Evolutionary conservation across 331 rosid species (phyloP).

Genomic region (Malus hybrid): DNA sequence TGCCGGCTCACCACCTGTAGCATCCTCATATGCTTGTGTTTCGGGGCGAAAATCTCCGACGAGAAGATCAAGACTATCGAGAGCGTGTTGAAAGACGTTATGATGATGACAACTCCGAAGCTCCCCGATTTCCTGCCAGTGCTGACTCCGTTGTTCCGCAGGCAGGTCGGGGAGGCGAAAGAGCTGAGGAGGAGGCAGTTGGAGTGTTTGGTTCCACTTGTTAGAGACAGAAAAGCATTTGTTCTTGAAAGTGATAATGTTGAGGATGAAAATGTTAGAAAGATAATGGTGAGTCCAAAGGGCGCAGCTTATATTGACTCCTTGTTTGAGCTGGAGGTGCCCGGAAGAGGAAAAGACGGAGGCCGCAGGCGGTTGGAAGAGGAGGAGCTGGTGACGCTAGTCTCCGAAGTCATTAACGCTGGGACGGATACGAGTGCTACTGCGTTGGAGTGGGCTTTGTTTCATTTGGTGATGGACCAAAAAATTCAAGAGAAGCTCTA

Average conservation of each 20-base stretch:
- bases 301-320: slow-evolving; percentile 98
- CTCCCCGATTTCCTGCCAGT: slow-evolving; percentile 85
- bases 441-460: slow-evolving; percentile 76
- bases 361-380: slow-evolving; percentile 30
- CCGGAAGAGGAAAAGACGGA: slow-evolving; percentile 29
- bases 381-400: slow-evolving; percentile 77
- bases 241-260: neutral
- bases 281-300: slow-evolving; percentile 51
- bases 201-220: slow-evolving; percentile 56
- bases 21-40: slow-evolving; percentile 75
- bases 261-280: neutral
- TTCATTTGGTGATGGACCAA: slow-evolving; percentile 65
- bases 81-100: slow-evolving; percentile 65
- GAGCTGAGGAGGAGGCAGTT: slow-evolving; percentile 54
- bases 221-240: slow-evolving; percentile 49
- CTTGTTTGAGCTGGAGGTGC: slow-evolving; percentile 53
- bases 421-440: slow-evolving; percentile 96
- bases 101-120: slow-evolving; percentile 63
- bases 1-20: slow-evolving; percentile 81
- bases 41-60: slow-evolving; percentile 71
- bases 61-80: slow-evolving; percentile 52
- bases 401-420: slow-evolving; percentile 76
- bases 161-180: slow-evolving; percentile 47
- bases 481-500: slow-evolving; percentile 61
- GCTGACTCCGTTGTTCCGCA: slow-evolving; percentile 55